Conservation (phyloP, 2,329 filamentous ascomycete species). For the Domatiomyces catenatus region DNA sequence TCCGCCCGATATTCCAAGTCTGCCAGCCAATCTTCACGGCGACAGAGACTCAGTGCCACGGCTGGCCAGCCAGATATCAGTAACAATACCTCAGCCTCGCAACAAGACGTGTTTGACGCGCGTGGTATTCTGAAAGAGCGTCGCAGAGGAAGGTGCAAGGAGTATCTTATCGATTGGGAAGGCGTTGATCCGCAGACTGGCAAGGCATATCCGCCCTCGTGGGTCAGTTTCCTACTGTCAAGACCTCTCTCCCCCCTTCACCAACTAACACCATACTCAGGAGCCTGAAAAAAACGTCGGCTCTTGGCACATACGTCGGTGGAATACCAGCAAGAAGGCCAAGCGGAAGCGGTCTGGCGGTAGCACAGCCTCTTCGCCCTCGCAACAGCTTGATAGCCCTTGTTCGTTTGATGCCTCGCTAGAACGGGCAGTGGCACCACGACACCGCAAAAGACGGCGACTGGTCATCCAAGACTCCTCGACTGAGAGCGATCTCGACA, state of each 20-base stretch:
- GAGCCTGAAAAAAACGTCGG: background rate
- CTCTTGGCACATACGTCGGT: background rate
- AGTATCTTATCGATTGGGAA: slow-evolving; percentile 15
- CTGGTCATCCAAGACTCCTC: slow-evolving; percentile 8
- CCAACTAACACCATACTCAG: background rate
- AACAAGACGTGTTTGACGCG: slow-evolving; percentile 8
- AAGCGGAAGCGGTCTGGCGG: background rate
- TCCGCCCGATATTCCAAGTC: background rate
- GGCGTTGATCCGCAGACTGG: slow-evolving; percentile 7
- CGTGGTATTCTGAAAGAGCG: slow-evolving; percentile 23
- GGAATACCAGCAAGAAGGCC: background rate
- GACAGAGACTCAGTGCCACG: background rate
- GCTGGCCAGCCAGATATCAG: background rate
- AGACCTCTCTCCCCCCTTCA: background rate
- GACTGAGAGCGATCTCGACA: slow-evolving; percentile 1
- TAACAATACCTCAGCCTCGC: background rate
- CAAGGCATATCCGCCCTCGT: slow-evolving; percentile 13
- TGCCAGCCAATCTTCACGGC: background rate
- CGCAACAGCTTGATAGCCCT: background rate
- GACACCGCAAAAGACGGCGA: background rate
- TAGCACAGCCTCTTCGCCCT: background rate
- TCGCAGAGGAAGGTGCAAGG: slow-evolving; percentile 11
- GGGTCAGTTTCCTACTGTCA: slow-evolving; percentile 6
- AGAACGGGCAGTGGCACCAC: background rate
- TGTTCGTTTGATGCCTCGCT: background rate